Base-by-base conservation (phyloP, 2,329 filamentous ascomycete species). In the Catunica adiposa region DNA sequence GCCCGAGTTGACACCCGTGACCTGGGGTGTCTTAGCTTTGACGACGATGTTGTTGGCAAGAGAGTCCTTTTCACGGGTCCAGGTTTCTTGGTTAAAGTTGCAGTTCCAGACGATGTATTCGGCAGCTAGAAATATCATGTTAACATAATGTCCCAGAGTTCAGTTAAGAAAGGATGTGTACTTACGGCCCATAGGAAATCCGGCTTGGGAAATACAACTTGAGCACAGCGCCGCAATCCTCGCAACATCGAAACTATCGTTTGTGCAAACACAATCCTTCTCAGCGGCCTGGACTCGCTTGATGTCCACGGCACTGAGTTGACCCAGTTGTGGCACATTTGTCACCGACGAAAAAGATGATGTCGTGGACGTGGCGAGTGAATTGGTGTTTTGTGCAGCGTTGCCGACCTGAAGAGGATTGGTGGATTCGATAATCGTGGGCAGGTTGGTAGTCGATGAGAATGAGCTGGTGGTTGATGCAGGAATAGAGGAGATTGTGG, bases 201-300 rank as follows among this genome's bases (percentile, higher is more conserved):
- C 65, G 17, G 64, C 61, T 57, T 65, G 60, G 3, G 60, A 55
- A 37, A 71, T 67, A 57, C 69, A 71, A 54, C 68, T 67, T 17
- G 68, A 63, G 42, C 69, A 71, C 7, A 70, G 60, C 1, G 63
- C 68, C 4, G 67, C 66, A n/a, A 71, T 59, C 38, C 62, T 59
- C 34, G 65, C 62, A 11, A 71, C 69, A 48, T 71, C 63, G 53
- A 71, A 71, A 60, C 69, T 71, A 54, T 62, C 60, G 53, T 71
- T 70, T 6, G 59, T 53, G 53, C 69, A 71, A 3, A 70, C 66
- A 53, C 69, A 71, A 14, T 63, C 59, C 53, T 63, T 61, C 56
- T 71, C 69, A 1, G 63, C 63, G 15, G 62, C 60, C 31, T 62
- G 61, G 26, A 59, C 59, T 7, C 55, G 38, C 53, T 58, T 58